These are phyloP conservation scores for Fabrea salina DNA, from an alignment of 169 alveolate genomes.

Conservation along the genomic window DNA sequence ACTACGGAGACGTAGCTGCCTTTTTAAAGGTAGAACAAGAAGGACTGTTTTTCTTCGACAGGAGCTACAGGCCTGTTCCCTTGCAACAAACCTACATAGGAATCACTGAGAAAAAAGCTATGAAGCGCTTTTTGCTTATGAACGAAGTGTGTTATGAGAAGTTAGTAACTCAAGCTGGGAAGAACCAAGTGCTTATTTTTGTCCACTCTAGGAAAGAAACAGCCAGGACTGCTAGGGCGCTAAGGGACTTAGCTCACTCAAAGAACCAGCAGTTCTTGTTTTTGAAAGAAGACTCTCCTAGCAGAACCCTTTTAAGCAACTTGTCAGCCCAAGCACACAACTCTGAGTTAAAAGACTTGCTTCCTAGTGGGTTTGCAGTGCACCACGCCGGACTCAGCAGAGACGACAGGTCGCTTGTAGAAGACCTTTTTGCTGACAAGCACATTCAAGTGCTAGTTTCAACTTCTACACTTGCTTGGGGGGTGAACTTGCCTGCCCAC, in stretches of 20 bases:
- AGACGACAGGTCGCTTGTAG: conserved; percentile 96
- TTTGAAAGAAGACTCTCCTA: conserved; percentile 86
- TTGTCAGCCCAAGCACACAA: conserved; percentile 85
- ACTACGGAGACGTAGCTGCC: conserved; percentile 98
- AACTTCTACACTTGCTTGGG: conserved; percentile 99
- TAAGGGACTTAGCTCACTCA: conserved; percentile 89
- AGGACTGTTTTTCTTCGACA: conserved; percentile 96
- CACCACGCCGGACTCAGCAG: conserved; percentile 99
- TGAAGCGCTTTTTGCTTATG: conserved; percentile 92
- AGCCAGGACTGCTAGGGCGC: conserved; percentile 92
- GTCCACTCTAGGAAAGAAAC: conserved; percentile 99
- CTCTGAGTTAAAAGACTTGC: conserved; percentile 91
- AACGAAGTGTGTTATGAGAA: conserved; percentile 94
- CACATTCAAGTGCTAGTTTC: conserved; percentile 95
- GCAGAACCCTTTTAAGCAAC: conserved; percentile 88
- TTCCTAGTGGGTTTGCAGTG: conserved; percentile 98
- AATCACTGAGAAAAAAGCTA: conserved; percentile 96
- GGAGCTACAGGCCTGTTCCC: conserved; percentile 98
- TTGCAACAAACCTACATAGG: conserved; percentile 96
- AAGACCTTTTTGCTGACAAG: conserved; percentile 96
- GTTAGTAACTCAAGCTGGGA: conserved; percentile 82
- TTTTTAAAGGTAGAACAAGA: conserved; percentile 92
- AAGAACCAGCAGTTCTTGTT: conserved; percentile 83
- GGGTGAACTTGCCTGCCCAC: conserved; percentile 99
- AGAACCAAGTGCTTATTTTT: conserved; percentile 93